A percentile compares a stretch with the other conserved stretches of the same genome.
Conservation (phyloP, 1,284 basidiomycete genomes). For the Malassezia dermatis region DNA sequence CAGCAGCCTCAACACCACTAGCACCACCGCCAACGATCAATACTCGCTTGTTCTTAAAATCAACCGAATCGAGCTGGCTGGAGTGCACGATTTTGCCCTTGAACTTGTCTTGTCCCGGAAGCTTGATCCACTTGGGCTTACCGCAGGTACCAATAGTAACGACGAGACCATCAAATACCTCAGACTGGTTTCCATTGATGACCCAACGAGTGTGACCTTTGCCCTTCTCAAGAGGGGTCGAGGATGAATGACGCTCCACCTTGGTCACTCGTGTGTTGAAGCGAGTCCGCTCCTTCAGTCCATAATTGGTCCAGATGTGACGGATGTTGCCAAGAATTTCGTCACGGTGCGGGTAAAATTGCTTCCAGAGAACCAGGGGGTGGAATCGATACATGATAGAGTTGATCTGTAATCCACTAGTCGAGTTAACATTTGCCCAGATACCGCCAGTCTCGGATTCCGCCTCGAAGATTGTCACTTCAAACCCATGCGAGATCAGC, state of each 20-base stretch:
- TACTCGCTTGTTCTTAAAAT: constrained; percentile 51
- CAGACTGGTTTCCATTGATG: constrained; percentile 49
- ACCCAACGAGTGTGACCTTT: constrained; percentile 53
- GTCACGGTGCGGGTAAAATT: constrained; percentile 54
- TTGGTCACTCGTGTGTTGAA: constrained; percentile 50
- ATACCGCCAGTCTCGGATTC: constrained; percentile 52
- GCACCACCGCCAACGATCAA: constrained; percentile 56
- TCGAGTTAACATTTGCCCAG: constrained; percentile 58
- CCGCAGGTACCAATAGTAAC: constrained; percentile 57
- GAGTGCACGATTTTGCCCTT: constrained; percentile 55
- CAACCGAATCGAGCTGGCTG: constrained; percentile 52
- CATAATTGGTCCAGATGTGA: constrained; percentile 55
- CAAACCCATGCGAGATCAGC: constrained; percentile 43
- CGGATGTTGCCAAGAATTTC: constrained; percentile 57
- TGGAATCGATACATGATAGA: constrained; percentile 51
- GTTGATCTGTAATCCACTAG: constrained; percentile 58
- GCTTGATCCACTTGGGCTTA: constrained; percentile 52
- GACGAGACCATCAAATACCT: constrained; percentile 57
- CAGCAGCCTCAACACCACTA: constrained; percentile 58
- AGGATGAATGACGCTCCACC: constrained; percentile 37
- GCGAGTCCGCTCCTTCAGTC: constrained; percentile 53
- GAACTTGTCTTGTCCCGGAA: constrained; percentile 53
- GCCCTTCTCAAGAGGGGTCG: constrained; percentile 39
- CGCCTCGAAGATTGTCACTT: constrained; percentile 48
- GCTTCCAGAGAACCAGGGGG: constrained; percentile 30